A percentile compares a stretch with the other conserved stretches of the same genome.
Evolutionary conservation across 345 rosid species (phyloP).

Genomic region (Gossypium bickii): DNA sequence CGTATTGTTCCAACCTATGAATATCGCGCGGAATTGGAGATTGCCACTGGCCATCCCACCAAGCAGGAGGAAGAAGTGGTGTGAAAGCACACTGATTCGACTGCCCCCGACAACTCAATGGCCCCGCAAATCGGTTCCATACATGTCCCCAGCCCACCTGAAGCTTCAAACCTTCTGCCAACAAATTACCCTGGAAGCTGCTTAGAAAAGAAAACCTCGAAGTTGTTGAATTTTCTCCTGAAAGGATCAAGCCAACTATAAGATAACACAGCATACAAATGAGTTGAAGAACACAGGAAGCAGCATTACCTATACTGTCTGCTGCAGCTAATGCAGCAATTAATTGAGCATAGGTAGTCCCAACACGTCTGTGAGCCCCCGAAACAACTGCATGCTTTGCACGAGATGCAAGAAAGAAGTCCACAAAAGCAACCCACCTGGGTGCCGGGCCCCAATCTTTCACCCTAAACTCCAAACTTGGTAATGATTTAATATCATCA

Average conservation of each 20-base stretch:
- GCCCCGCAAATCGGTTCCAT: conserved; percentile 95
- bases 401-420: conserved; percentile 89
- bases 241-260: background rate
- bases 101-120: conserved; percentile 74
- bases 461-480: conserved; percentile 56
- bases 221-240: conserved; percentile 59
- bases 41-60: conserved; percentile 99
- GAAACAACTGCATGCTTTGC: conserved; percentile 74
- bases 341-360: conserved; percentile 89
- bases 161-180: conserved; percentile 59
- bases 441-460: conserved; percentile 99
- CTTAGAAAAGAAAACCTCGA: conserved; percentile 68
- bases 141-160: conserved; percentile 97
- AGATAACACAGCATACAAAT: conserved; percentile 1
- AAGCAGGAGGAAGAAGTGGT: conserved; percentile 89
- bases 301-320: conserved; percentile 55
- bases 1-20: conserved; percentile 55
- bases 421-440: conserved; percentile 98
- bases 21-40: conserved; percentile 77
- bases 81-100: conserved; percentile 79
- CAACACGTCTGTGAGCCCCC: conserved; percentile 89
- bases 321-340: conserved; percentile 89
- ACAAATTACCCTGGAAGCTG: conserved; percentile 76
- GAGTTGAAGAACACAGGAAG: background rate
- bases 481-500: conserved; percentile 30